Evolutionary conservation across 106 monocot species (phyloP).

Genomic region (Dendrobium chrysotoxum): DNA sequence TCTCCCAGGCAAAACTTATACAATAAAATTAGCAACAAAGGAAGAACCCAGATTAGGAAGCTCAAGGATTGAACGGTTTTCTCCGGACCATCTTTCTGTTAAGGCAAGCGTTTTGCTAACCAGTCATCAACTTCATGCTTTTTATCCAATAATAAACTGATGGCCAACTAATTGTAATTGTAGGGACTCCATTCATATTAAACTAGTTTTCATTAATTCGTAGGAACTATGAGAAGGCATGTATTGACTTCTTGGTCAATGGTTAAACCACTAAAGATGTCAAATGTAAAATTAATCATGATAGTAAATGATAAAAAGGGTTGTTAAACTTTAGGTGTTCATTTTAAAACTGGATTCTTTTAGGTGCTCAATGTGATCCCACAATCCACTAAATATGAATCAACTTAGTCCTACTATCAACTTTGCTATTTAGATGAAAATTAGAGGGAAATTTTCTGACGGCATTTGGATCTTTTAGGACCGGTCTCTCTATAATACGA

Average conservation of each 20-base stretch:
- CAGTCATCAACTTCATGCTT: neutral
- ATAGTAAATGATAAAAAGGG: too few relatives aligned
- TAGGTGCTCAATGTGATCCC: too few relatives aligned
- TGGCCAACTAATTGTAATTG: neutral
- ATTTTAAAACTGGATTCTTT: too few relatives aligned
- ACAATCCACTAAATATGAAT: too few relatives aligned
- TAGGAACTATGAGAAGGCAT: neutral
- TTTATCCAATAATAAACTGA: neutral
- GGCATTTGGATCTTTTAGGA: too few relatives aligned
- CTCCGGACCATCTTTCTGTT: slow-evolving; percentile 52
- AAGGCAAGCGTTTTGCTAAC: slow-evolving; percentile 23
- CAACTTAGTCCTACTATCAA: too few relatives aligned
- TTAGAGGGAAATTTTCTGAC: too few relatives aligned
- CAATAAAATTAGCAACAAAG: slow-evolving; percentile 51
- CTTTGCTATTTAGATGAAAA: too few relatives aligned
- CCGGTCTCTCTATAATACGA: too few relatives aligned
- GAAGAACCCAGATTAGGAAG: slow-evolving; percentile 20
- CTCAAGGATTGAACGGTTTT: slow-evolving; percentile 68
- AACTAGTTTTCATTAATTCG: neutral
- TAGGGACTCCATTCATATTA: neutral
- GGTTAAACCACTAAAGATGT: neutral
- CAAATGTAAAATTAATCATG: too few relatives aligned
- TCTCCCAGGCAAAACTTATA: slow-evolving; percentile 67
- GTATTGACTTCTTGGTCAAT: neutral
- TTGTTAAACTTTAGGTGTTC: too few relatives aligned